These are phyloP conservation scores for Rhodomyrtus tomentosa DNA, from an alignment of 345 rosid genomes.

Conservation along the genomic window DNA sequence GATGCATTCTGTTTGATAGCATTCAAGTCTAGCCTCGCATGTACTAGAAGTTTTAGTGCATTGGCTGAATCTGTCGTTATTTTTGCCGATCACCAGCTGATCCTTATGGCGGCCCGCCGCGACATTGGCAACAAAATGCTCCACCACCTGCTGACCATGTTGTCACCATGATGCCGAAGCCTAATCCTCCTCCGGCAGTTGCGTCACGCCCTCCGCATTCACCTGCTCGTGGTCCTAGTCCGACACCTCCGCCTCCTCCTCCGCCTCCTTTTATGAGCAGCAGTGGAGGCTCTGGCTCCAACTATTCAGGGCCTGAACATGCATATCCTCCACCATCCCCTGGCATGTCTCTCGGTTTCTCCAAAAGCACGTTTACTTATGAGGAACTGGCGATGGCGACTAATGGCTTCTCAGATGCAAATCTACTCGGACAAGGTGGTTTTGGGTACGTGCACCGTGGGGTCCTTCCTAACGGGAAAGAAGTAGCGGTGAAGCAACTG, in stretches of 20 bases:
- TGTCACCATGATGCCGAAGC: neutral
- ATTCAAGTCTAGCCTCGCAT: neutral
- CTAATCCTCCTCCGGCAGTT: neutral
- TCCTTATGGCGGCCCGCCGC: conserved; percentile 41
- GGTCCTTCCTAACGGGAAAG: conserved; percentile 31
- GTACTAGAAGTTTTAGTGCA: neutral
- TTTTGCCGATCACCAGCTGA: conserved; percentile 21
- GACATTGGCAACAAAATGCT: conserved; percentile 52
- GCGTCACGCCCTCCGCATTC: conserved; percentile 4
- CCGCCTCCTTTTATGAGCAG: conserved; percentile 17
- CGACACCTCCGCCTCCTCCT: conserved; percentile 1
- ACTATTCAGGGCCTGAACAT: conserved; percentile 25
- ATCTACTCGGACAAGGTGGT: conserved; percentile 42
- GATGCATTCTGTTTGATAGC: neutral
- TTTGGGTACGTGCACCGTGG: conserved; percentile 36
- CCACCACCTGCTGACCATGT: conserved; percentile 17
- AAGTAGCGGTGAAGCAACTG: conserved; percentile 34
- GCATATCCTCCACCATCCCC: conserved; percentile 43
- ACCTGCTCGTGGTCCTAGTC: neutral
- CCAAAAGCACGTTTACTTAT: conserved; percentile 35
- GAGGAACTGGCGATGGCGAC: conserved; percentile 30
- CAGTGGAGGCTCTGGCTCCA: conserved; percentile 33
- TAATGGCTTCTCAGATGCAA: conserved; percentile 25
- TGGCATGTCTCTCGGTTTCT: conserved; percentile 34
- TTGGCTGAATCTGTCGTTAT: neutral